Base-by-base conservation (phyloP, 352 stramenopile species). In the Phytopythium ostracodes region DNA sequence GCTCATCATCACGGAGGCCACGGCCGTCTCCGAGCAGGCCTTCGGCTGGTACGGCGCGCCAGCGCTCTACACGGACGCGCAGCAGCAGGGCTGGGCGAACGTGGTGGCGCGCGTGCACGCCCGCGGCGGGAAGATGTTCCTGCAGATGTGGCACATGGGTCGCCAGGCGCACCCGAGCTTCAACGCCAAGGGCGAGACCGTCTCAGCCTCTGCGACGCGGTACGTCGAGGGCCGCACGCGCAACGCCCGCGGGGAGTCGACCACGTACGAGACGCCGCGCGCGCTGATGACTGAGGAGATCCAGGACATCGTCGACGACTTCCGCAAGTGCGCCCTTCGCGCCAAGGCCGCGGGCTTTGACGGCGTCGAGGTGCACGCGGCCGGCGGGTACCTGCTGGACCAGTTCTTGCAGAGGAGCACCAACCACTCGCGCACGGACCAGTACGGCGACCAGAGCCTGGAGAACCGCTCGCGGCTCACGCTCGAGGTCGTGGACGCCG, bases 301-400 rank as follows among this genome's bases (percentile, higher is more conserved):
- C 49, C 43, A 74, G 2, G 38, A 31, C 1, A 62, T 84, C 14
- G 75, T 96, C 4, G 62, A 87, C 18, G 77, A 86, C 50, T 98
- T 81, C 67, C 70, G 72, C 20, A 55, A 85, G 29, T 73, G 66
- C 1, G 88, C 91, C 0, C 64, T 60, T 24, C 73, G 72, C 7
- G 78, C 84, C n/a, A 89, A 91, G 50, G 60, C 84, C 59, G 89
- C 88, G 17, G 91, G 92, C 25, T 97, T 78, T 15, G 68, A 72
- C 12, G 65, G 68, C 9, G 59, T 65, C 27, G 68, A 72, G 52
- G 56, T 97, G 91, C 93, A 98, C 69, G 67, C 27, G 12, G 92
- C 87, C 2, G 96, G 98, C 59, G 93, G 92, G 1, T 98, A 98
- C 56, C 70, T 98, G 25, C 67, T 98, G 52, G 88, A 98, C 64